Conservation (phyloP, 2,329 filamentous ascomycete genomes). For the Botrytis aclada region DNA sequence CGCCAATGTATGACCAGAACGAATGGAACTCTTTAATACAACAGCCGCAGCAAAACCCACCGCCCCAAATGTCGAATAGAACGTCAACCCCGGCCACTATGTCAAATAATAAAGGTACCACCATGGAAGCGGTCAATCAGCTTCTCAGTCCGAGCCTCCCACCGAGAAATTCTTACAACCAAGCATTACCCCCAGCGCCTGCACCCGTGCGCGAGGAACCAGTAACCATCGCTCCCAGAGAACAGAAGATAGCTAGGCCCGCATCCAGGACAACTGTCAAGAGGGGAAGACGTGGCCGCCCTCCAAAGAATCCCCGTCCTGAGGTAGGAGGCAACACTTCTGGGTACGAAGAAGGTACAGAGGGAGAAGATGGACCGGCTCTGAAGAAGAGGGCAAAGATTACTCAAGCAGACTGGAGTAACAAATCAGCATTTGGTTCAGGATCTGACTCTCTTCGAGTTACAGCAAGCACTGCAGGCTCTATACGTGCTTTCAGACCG, state of each 20-base stretch:
- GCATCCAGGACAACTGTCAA: constrained; percentile 34
- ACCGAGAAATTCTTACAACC: constrained; percentile 24
- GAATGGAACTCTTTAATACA: constrained; percentile 79
- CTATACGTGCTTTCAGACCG: constrained; percentile 79
- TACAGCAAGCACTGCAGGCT: constrained; percentile 86
- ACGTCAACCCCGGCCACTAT: constrained; percentile 21
- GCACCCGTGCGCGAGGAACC: constrained; percentile 23
- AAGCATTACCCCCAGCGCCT: constrained; percentile 21
- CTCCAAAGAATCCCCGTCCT: constrained; percentile 35
- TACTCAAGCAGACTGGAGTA: constrained; percentile 69
- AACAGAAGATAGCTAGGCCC: constrained; percentile 32
- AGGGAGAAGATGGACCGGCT: constrained; percentile 40
- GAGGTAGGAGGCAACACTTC: constrained; percentile 61
- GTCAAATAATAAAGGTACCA: constrained; percentile 29
- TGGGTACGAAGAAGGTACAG: constrained; percentile 64
- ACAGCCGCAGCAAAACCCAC: constrained; percentile 54
- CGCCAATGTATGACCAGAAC: constrained; percentile 62
- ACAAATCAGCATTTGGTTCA: constrained; percentile 67
- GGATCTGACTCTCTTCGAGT: constrained; percentile 79
- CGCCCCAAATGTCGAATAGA: constrained; percentile 40
- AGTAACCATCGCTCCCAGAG: constrained; percentile 19
- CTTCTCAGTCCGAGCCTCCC: constrained; percentile 35
- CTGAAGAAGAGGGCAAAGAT: constrained; percentile 75
- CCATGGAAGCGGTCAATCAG: constrained; percentile 43
- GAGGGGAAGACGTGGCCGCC: constrained; percentile 29